These are phyloP conservation scores for Pythium phragmiticola DNA, from an alignment of 352 stramenopile species.

Conservation along the genomic window DNA sequence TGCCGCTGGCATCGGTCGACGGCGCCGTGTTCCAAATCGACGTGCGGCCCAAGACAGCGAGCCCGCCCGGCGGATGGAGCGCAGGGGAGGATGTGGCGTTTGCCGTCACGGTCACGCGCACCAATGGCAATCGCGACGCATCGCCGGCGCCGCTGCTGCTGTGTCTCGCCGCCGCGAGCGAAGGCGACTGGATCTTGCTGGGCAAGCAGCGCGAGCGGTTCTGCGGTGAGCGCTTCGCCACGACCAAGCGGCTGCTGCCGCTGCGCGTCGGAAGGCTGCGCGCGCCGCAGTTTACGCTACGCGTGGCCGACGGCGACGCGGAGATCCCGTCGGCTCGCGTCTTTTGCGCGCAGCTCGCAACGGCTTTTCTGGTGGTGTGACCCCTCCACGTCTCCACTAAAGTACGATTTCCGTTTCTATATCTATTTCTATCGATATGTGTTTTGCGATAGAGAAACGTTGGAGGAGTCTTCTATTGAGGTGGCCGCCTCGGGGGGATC, in stretches of 20 bases:
- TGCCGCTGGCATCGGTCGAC: constrained; percentile 16
- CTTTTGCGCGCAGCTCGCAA: constrained; percentile 18
- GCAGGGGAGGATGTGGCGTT: constrained; percentile 51
- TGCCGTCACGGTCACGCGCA: constrained; percentile 34
- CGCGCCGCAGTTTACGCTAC: constrained; percentile 54
- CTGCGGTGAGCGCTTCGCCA: constrained; percentile 17
- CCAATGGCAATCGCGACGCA: constrained; percentile 9
- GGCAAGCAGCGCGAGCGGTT: constrained; percentile 62
- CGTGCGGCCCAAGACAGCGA: constrained; percentile 15
- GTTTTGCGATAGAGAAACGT: constrained; percentile 20
- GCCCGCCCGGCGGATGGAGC: background rate
- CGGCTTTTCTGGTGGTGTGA: constrained; percentile 32
- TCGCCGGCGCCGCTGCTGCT: constrained; percentile 29
- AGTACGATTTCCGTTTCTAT: constrained; percentile 15
- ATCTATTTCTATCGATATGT: constrained; percentile 5
- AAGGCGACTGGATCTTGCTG: constrained; percentile 67
- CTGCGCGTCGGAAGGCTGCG: constrained; percentile 44
- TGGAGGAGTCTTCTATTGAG: constrained; percentile 21
- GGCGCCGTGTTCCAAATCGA: constrained; percentile 26
- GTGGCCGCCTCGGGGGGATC: background rate
- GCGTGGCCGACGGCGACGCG: background rate
- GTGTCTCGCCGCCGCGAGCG: constrained; percentile 49
- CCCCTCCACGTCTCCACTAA: background rate
- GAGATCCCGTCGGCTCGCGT: constrained; percentile 7
- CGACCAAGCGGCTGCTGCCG: constrained; percentile 36